Conservation (phyloP, 192 early-diverging fungal species). For the Coemansia sp. region DNA sequence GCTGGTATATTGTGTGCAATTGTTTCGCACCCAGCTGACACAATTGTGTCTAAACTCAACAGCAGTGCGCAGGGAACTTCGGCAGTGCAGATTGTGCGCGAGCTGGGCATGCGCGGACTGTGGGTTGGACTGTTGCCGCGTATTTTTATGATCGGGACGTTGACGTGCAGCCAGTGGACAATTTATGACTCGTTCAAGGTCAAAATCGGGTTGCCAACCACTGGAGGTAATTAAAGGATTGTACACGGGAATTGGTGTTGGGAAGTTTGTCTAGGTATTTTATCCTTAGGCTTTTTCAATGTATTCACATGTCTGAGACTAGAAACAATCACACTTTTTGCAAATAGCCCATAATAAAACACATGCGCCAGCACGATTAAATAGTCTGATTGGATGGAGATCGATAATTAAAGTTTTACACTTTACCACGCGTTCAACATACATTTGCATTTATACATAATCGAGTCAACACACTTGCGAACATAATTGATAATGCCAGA, state of each 20-base stretch:
- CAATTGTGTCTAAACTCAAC: slow-evolving; percentile 62
- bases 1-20: slow-evolving; percentile 79
- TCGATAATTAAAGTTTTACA: no score
- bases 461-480: no score
- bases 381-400: no score
- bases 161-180: slow-evolving; percentile 76
- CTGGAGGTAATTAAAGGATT: slow-evolving; percentile 1
- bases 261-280: no score
- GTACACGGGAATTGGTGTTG: no score
- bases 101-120: slow-evolving; percentile 58
- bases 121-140: slow-evolving; percentile 76
- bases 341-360: no score
- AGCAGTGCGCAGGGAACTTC: slow-evolving; percentile 30
- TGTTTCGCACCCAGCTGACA: slow-evolving; percentile 84
- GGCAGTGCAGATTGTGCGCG: slow-evolving; percentile 27
- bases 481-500: neutral
- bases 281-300: no score
- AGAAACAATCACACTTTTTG: no score
- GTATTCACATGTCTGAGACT: no score
- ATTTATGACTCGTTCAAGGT: slow-evolving; percentile 77
- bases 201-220: slow-evolving; percentile 59
- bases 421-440: no score
- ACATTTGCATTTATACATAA: no score
- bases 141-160: slow-evolving; percentile 83
- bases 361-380: no score